Base-by-base conservation (phyloP, 345 rosid species). In the Gossypium stocksii region DNA sequence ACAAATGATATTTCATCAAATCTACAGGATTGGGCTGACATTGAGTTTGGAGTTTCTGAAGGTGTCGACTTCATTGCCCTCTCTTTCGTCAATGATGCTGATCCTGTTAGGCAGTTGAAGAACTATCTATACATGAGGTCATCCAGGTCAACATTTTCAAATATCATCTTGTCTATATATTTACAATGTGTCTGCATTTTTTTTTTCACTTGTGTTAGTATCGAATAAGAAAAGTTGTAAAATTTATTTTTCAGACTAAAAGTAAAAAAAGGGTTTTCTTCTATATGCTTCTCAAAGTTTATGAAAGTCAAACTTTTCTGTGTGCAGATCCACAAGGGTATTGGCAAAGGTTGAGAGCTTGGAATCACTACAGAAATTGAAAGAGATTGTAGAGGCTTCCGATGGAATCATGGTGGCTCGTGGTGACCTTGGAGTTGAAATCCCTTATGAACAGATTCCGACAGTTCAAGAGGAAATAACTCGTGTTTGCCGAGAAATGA, bases 341-440 rank as follows among this genome's bases (percentile, higher is more conserved):
- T 49, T 90, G 82, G 95, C 95, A 66, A 90, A 90, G 85, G 80
- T 90, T 48, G 95, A 90, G 83, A 88, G 85, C 83, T 78, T 87
- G 76, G 90, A 86, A 75, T 87, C 92, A 43, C 87, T 90, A 65
- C 86, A 77, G 66, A 87, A 87, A 16, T 68, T 90, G 74, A 85
- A 84, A 80, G 88, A 88, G 66, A 90, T 90, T 54, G 77, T 90
- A 1, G 79, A 83, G 73, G 90, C 91, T 72, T 90, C 91, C 11
- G 95, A 90, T 81, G 92, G 95, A 51, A 82, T 87, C 53, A 86
- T 90, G 92, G 89, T 88, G 52, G 95, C 95, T 75, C 83, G 95
- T 46, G 95, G 92, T 45, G 95, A 90, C 74, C 91, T 90, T 58
- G 95, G 92, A 27, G 95, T 87, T n/a, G 91, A 90, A 67, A 83